Evolutionary conservation across 2,329 filamentous ascomycete species (phyloP), one percentile per base, ranked within the genome.

Genomic region (Fusarium longipes): DNA sequence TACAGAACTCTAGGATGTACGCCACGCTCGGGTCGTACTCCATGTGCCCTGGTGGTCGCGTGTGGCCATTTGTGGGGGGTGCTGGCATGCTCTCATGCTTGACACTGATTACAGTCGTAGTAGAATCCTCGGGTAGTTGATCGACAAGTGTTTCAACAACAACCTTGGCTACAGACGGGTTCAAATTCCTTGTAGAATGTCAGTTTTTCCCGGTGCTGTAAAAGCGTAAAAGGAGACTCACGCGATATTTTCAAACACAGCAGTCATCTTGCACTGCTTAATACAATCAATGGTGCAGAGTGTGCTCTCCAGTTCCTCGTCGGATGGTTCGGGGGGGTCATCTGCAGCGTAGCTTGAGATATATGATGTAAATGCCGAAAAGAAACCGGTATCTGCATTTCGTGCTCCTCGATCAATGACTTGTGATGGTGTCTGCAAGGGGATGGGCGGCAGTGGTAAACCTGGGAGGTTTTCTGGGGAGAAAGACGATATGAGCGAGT

Each of bases 281-380:
- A 99, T 89, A 73, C 95, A 99, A 76, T 98, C 96, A 4, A 97
- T 92, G 1, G 96, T 95, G 76, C 92, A 96, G 11, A 99, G 83
- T 0, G 96, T 98, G 75, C 96, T 97, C 74, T 99, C 96, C 29
- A 99, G 85, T 77, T 99, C 96, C 76, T 98, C 95, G 68, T 98
- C 93, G 2, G 96, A 98, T 4, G 96, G 96, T 80, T 99, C 96
- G 0, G 96, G 96, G 14, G 96, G 96, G 75, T 99, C 96, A 77
- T 98, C 96, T 12, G 96, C 96, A 39, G 96, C 96, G 77, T 99
- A 98, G 77, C 95, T 98, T n/a, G 94, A 97, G 30, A 99, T 93
- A 74, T 98, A 99, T 7, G 92, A 97, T 1, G 95, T 96, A 73
- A 99, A 93, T 1, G 95, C 93, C 6, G 94, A 97, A 76, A 99